Percentiles rank a stretch among this genome's conserved stretches.
Conservation (phyloP, 768 basidiomycete genomes). For the Boletus vinaceobasis region DNA sequence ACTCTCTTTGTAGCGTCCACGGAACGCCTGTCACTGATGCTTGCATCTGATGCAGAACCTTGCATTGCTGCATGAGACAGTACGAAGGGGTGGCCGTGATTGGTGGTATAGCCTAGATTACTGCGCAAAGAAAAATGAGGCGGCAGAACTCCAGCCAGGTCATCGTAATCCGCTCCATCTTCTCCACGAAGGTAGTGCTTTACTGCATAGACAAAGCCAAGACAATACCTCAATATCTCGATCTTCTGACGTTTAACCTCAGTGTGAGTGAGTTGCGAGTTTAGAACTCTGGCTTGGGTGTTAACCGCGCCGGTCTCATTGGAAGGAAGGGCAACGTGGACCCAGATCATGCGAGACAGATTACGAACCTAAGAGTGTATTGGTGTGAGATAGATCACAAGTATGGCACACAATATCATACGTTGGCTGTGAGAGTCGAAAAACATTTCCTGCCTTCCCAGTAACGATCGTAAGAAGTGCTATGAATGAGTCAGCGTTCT, state of each 20-base stretch:
- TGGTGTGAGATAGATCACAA: background rate
- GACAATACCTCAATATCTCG: constrained; percentile 62
- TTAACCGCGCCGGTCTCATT: constrained; percentile 41
- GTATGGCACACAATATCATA: constrained; percentile 20
- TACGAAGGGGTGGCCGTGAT: constrained; percentile 27
- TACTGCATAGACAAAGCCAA: constrained; percentile 68
- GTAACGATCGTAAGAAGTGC: constrained; percentile 83
- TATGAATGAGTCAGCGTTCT: constrained; percentile 25
- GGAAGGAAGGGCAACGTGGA: constrained; percentile 68
- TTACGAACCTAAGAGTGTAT: constrained; percentile 52
- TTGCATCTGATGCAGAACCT: constrained; percentile 30
- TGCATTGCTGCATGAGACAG: constrained; percentile 43
- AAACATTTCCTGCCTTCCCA: constrained; percentile 90
- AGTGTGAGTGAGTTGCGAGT: constrained; percentile 40
- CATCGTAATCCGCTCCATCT: constrained; percentile 67
- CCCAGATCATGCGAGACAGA: constrained; percentile 75
- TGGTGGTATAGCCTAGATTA: constrained; percentile 40
- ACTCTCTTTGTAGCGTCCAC: constrained; percentile 65
- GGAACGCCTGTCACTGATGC: constrained; percentile 17
- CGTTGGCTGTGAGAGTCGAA: constrained; percentile 63
- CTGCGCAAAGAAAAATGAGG: constrained; percentile 50
- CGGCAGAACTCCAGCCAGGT: constrained; percentile 68
- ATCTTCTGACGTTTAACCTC: constrained; percentile 67
- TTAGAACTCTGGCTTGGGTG: constrained; percentile 52
- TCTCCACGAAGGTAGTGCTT: constrained; percentile 85